Conservation (phyloP, 495 filamentous ascomycete genomes). For the Aspergillus taichungensis region DNA sequence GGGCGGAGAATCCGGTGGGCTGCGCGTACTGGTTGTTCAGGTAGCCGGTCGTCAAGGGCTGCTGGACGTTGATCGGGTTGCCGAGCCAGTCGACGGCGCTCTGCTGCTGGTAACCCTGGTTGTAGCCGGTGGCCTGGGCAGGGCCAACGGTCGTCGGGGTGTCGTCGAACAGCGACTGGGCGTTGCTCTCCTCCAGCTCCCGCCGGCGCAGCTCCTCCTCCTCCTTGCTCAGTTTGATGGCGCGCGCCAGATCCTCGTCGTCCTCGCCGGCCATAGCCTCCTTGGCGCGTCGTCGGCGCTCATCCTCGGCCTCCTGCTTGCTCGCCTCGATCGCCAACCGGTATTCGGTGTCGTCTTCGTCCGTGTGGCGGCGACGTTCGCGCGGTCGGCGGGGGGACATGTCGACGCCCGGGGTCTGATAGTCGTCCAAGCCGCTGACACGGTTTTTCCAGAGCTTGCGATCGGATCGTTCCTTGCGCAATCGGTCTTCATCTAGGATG, state of each 20-base stretch:
- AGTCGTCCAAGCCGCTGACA: slow-evolving; percentile 84
- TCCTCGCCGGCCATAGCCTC: slow-evolving; percentile 41
- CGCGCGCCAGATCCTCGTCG: slow-evolving; percentile 86
- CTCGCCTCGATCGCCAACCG: slow-evolving; percentile 90
- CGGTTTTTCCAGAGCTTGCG: slow-evolving; percentile 95
- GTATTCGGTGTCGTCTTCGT: slow-evolving; percentile 89
- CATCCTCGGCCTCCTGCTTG: slow-evolving; percentile 92
- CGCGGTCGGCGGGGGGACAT: slow-evolving; percentile 29
- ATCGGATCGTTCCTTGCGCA: slow-evolving; percentile 85
- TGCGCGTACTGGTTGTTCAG: slow-evolving; percentile 79
- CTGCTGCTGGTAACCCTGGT: slow-evolving; percentile 96
- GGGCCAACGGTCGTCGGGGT: slow-evolving; percentile 51
- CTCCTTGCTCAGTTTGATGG: slow-evolving; percentile 92
- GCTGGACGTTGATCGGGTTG: slow-evolving; percentile 73
- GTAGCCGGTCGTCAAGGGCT: slow-evolving; percentile 73
- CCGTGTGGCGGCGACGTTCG: slow-evolving; percentile 33
- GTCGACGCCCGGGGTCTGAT: slow-evolving; percentile 27
- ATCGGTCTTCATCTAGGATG: slow-evolving; percentile 86
- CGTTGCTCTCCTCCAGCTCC: slow-evolving; percentile 86
- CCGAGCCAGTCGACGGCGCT: slow-evolving; percentile 92
- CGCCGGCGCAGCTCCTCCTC: slow-evolving; percentile 82
- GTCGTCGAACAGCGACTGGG: slow-evolving; percentile 80
- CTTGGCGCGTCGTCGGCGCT: slow-evolving; percentile 61
- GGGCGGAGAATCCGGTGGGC: slow-evolving; percentile 53
- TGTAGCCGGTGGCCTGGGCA: slow-evolving; percentile 77